Conservation (phyloP, 257 asterid genomes). For the Ocimum tenuiflorum region DNA sequence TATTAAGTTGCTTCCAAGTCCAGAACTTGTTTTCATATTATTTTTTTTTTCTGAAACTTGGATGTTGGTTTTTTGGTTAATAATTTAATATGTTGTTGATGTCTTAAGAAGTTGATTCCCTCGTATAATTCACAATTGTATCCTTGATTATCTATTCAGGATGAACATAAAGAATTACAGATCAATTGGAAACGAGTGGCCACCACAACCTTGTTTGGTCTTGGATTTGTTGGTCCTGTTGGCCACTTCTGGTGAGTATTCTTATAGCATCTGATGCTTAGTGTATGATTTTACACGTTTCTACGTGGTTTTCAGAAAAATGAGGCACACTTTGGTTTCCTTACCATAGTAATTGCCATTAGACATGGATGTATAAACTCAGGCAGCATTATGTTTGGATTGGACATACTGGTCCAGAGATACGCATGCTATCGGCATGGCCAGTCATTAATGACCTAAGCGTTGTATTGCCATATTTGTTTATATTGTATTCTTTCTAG, state of each 20-base stretch:
- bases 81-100: neutral
- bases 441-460: neutral
- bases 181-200: constrained; percentile 89
- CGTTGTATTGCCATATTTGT: neutral
- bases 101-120: neutral
- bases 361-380: neutral
- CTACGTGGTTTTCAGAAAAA: neutral
- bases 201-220: constrained; percentile 73
- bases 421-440: no score
- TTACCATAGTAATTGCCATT: neutral
- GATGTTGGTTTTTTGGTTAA: neutral
- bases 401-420: neutral
- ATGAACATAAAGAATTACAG: constrained; percentile 43
- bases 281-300: neutral
- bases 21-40: neutral
- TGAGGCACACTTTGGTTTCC: neutral
- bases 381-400: neutral
- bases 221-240: constrained; percentile 84
- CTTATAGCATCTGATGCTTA: neutral
- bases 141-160: constrained; percentile 28
- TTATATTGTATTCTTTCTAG: neutral
- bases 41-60: neutral
- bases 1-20: neutral
- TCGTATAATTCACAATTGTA: neutral
- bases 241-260: constrained; percentile 82